Evolutionary conservation across 805 yeast species (phyloP).

Genomic region (Kodamaea kaohsiungensis): DNA sequence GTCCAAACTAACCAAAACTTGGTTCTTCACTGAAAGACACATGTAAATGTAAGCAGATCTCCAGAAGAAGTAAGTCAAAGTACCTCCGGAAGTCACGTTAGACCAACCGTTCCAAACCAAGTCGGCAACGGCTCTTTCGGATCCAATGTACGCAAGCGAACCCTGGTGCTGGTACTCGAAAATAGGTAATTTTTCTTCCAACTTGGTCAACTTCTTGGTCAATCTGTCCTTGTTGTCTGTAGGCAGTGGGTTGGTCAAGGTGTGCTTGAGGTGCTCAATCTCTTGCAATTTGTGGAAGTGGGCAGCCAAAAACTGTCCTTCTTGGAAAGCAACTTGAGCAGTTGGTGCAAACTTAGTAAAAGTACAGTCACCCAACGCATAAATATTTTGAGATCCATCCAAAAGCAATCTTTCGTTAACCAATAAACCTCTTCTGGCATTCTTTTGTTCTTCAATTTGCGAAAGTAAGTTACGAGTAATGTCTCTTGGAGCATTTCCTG

Average conservation of each 20-base stretch:
- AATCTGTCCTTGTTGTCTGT: constrained; percentile 46
- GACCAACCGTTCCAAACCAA: constrained; percentile 77
- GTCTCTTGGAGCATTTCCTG: constrained; percentile 90
- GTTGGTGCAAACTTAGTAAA: constrained; percentile 91
- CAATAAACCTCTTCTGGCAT: constrained; percentile 87
- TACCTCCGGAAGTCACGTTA: constrained; percentile 79
- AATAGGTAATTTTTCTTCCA: constrained; percentile 49
- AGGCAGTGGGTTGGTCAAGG: constrained; percentile 35
- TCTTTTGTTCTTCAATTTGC: constrained; percentile 72
- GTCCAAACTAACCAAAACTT: constrained; percentile 80
- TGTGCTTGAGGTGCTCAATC: constrained; percentile 56
- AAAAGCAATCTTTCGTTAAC: constrained; percentile 81
- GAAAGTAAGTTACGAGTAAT: constrained; percentile 66
- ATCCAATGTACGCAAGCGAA: constrained; percentile 90
- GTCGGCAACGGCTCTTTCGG: constrained; percentile 93
- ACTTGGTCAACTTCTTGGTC: constrained; percentile 46
- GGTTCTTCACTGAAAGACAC: constrained; percentile 89
- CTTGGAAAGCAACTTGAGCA: constrained; percentile 96
- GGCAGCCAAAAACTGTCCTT: constrained; percentile 78
- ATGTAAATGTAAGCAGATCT: constrained; percentile 89
- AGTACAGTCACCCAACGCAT: constrained; percentile 94
- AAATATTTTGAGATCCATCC: constrained; percentile 80
- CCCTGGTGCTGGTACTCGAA: constrained; percentile 89
- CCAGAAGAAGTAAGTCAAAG: constrained; percentile 90
- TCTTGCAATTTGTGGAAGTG: constrained; percentile 66